Evolutionary conservation across 1,284 basidiomycete genomes (phyloP).

Genomic region (Schizophyllum commune): DNA sequence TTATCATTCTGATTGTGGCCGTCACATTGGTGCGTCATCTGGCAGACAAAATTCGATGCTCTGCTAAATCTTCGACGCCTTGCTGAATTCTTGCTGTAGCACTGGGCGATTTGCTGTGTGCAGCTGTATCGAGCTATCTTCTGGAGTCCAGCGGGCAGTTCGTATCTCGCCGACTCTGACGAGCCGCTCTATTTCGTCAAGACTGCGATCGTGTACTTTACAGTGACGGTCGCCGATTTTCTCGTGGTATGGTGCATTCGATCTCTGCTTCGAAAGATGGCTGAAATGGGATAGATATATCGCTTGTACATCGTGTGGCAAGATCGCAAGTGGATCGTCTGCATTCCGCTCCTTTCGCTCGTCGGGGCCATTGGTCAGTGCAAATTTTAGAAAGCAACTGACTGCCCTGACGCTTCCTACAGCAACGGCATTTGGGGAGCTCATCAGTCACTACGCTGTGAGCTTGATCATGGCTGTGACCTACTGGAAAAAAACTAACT

Average conservation of each 20-base stretch:
- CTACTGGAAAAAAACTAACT: too few relatives aligned
- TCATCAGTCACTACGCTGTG: not conserved
- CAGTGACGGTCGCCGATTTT: not conserved
- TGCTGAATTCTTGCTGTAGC: too few relatives aligned
- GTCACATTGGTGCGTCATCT: too few relatives aligned
- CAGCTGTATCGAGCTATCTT: too few relatives aligned
- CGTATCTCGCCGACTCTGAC: not conserved
- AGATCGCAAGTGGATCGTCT: not conserved
- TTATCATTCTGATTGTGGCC: too few relatives aligned
- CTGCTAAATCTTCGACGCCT: too few relatives aligned
- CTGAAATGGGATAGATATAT: not conserved
- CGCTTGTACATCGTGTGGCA: not conserved
- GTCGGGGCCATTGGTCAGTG: not conserved
- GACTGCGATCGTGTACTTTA: not conserved
- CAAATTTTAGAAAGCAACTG: not conserved
- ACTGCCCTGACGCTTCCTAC: not conserved
- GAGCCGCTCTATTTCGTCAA: not conserved
- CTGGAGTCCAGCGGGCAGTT: not conserved
- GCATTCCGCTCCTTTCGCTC: not conserved
- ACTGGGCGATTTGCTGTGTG: too few relatives aligned
- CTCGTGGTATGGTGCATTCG: not conserved
- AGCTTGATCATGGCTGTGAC: not conserved
- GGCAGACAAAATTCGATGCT: too few relatives aligned
- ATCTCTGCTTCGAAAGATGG: not conserved
- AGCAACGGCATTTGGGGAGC: not conserved